Base-by-base conservation (phyloP, 2,329 filamentous ascomycete genomes). In the Fusarium pseudonygamai region DNA sequence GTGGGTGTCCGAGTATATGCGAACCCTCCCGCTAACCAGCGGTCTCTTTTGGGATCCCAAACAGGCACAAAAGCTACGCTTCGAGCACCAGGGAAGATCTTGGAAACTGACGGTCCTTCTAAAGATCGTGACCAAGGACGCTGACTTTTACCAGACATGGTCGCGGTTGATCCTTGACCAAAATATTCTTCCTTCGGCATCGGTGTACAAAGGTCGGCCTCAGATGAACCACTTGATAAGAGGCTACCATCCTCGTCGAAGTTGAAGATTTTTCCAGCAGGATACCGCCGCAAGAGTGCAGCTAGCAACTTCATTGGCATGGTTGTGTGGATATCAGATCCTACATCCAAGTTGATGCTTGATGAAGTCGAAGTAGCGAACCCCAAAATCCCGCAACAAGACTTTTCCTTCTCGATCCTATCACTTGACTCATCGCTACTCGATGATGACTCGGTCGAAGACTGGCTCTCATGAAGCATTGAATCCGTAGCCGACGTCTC, bases 1-100 rank as follows among this genome's bases (percentile, higher is more conserved):
- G 82, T 84, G 3, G 82, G 81, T 10, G 75, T 81, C 9, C 78
- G 80, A 1, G 87, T 88, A 80, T 87, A 89, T 7, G 84, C 79
- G 47, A 90, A 86, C 7, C 84, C 84, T 5, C 84, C 86, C 3
- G 86, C 83, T 68, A 84, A 86, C 84, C 85, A 87, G 36, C 85
- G 80, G 55, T 87, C 82, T 59, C 80, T 81, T 28, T 81, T 80
- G 3, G 82, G 72, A 60, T 87, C 85, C 85, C 86, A 88, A 0
- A 88, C 75, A 2, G 87, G 86, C 7, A 87, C 79, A 45, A 87
- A 82, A 4, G 83, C 83, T 2, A 88, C 78, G 43, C 84, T 86
- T 22, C 85, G 79, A 4, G 85, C 85, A 0, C 80, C 81, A 0
- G 85, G 83, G 15, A 88, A 83, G 7, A 82, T 74, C 5, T 75